Conservation (phyloP, 257 asterid genomes). For the Ophiorrhiza pumila region DNA sequence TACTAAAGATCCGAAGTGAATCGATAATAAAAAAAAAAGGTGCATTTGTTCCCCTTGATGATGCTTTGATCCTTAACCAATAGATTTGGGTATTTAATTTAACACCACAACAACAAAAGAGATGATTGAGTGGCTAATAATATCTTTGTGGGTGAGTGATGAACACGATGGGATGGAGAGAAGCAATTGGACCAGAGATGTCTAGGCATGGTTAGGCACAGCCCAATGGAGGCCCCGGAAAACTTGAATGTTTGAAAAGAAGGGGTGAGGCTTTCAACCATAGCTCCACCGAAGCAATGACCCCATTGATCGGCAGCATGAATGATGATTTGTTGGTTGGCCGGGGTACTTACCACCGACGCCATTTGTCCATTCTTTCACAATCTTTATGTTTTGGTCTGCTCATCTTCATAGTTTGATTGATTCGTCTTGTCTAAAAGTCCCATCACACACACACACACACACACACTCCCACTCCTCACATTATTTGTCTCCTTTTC, state of each 20-base stretch:
- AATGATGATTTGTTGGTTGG: constrained; percentile 15
- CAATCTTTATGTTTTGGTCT: background rate
- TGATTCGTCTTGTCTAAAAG: background rate
- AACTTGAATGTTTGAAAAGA: background rate
- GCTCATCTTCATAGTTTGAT: background rate
- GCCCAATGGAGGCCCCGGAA: background rate
- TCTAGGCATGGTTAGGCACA: constrained; percentile 13
- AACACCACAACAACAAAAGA: background rate
- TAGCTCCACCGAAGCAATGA: background rate
- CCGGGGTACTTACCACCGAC: constrained; percentile 16
- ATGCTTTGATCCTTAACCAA: background rate
- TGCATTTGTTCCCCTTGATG: too few species aligned
- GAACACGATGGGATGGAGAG: background rate
- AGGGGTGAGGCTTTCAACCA: background rate
- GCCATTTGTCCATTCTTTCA: background rate
- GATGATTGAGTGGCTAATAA: background rate
- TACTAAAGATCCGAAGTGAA: too few species aligned
- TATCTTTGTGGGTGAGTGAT: background rate
- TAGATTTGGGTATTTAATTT: background rate
- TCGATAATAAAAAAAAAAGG: too few species aligned
- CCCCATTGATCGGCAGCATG: constrained; percentile 17
- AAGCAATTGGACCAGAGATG: constrained; percentile 17
- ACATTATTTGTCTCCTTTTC: background rate
- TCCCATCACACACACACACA: background rate
- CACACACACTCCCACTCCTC: too few species aligned